Conservation (phyloP, 257 asterid species). For the Oldenlandia corymbosa region DNA sequence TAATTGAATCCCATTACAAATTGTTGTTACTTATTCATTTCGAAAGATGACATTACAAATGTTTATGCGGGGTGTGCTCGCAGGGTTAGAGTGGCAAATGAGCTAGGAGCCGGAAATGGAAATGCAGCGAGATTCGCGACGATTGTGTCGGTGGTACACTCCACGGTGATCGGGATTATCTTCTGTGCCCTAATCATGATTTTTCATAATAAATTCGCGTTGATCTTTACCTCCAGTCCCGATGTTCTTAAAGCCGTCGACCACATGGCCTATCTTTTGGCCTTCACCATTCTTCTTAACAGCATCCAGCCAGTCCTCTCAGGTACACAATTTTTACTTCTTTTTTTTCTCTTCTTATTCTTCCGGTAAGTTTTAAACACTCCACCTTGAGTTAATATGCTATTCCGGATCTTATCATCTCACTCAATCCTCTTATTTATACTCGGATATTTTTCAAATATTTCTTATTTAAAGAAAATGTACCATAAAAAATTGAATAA, state of each 20-base stretch:
- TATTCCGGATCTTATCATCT: too few relatives aligned
- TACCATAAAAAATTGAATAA: too few relatives aligned
- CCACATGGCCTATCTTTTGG: conserved; percentile 32
- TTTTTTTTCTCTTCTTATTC: too few relatives aligned
- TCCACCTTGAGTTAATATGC: too few relatives aligned
- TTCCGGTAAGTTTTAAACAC: too few relatives aligned
- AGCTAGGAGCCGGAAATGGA: conserved; percentile 54
- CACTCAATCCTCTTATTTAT: too few relatives aligned
- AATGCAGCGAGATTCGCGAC: conserved; percentile 47
- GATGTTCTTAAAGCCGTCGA: conserved; percentile 34
- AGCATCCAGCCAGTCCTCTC: conserved; percentile 58
- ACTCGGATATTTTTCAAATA: too few relatives aligned
- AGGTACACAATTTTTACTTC: conserved; percentile 16
- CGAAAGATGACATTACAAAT: too few relatives aligned
- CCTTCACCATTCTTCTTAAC: conserved; percentile 43
- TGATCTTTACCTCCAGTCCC: conserved; percentile 36
- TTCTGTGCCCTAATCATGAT: conserved; percentile 28
- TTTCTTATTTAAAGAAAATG: too few relatives aligned
- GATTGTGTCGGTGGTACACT: conserved; percentile 40
- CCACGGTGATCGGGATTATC: conserved; percentile 37
- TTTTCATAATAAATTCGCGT: conserved; percentile 29
- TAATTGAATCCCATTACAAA: too few relatives aligned
- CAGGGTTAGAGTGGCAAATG: conserved; percentile 60
- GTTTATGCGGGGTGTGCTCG: too few relatives aligned
- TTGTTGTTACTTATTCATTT: too few relatives aligned